phyloP scores from a whole-genome alignment of 2,329 filamentous ascomycete species.

The Atkinsonella texensis region DNA sequence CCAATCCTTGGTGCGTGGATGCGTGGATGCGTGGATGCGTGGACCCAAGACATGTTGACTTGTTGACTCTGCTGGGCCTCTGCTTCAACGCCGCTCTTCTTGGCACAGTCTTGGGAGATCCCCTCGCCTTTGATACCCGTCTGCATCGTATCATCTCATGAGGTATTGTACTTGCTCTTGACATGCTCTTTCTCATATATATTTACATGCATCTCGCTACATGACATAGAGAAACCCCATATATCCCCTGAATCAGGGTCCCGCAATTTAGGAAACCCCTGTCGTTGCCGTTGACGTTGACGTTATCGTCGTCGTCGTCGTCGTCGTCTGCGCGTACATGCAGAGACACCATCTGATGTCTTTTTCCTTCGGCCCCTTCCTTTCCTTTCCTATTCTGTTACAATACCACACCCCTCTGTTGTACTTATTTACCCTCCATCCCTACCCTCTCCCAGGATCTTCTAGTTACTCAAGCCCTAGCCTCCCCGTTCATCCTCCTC shows the following conservation, averaged over 20 bases:
- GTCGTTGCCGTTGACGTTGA: not conserved
- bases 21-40: not conserved
- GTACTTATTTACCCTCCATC: not conserved
- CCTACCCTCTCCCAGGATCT: not conserved
- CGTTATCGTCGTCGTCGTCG: not conserved
- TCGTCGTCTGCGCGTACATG: too few relatives aligned
- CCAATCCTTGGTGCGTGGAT: not conserved
- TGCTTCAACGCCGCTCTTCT: not conserved
- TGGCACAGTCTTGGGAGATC: not conserved
- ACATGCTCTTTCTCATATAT: too few relatives aligned
- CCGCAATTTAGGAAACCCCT: conserved; percentile 4
- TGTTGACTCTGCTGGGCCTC: not conserved
- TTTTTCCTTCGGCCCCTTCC: too few relatives aligned
- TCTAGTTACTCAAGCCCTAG: not conserved
- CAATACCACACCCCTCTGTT: not conserved
- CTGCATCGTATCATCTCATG: not conserved
- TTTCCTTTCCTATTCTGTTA: too few relatives aligned
- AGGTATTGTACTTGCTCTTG: not conserved
- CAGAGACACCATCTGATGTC: too few relatives aligned
- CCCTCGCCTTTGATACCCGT: not conserved
- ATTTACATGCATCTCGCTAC: not conserved
- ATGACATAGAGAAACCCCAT: not conserved
- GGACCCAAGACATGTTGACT: not conserved
- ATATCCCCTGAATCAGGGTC: not conserved
- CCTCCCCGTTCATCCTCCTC: conserved; percentile 1